These are phyloP conservation scores for Termitomyces sp. DNA, from an alignment of 768 basidiomycete genomes.

Conservation along the genomic window DNA sequence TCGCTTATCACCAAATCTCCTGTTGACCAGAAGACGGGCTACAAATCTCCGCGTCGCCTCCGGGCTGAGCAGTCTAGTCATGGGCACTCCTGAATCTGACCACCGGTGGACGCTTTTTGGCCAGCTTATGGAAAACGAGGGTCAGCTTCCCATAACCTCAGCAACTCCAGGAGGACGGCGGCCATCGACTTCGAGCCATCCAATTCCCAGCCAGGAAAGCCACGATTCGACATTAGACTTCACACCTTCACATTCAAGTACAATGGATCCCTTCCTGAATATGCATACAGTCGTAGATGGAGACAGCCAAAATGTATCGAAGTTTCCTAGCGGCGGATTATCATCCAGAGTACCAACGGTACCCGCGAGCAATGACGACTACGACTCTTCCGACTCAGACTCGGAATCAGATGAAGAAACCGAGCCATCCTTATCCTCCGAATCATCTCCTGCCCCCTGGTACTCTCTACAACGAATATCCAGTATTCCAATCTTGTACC, in stretches of 20 bases:
- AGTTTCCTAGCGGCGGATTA: background rate
- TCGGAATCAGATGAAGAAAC: conserved; percentile 8
- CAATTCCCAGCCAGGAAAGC: background rate
- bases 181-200: background rate
- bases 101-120: conserved; percentile 67
- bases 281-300: conserved; percentile 2
- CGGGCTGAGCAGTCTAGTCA: conserved; percentile 11
- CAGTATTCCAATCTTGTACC: conserved; percentile 46
- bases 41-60: conserved; percentile 11
- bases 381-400: conserved; percentile 21
- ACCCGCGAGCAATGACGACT: conserved; percentile 12
- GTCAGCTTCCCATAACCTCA: conserved; percentile 30
- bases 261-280: conserved; percentile 13
- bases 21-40: conserved; percentile 11
- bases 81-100: conserved; percentile 14
- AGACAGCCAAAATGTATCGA: background rate
- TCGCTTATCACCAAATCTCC: conserved; percentile 21
- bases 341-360: conserved; percentile 2
- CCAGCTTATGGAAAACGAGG: conserved; percentile 69
- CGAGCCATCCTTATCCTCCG: conserved; percentile 2
- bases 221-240: background rate
- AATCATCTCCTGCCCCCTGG: conserved; percentile 10
- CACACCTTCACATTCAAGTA: conserved; percentile 2
- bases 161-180: conserved; percentile 6
- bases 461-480: conserved; percentile 24